phyloP scores from a whole-genome alignment of 2,329 filamentous ascomycete genomes.

The Exophiala spinifera region DNA sequence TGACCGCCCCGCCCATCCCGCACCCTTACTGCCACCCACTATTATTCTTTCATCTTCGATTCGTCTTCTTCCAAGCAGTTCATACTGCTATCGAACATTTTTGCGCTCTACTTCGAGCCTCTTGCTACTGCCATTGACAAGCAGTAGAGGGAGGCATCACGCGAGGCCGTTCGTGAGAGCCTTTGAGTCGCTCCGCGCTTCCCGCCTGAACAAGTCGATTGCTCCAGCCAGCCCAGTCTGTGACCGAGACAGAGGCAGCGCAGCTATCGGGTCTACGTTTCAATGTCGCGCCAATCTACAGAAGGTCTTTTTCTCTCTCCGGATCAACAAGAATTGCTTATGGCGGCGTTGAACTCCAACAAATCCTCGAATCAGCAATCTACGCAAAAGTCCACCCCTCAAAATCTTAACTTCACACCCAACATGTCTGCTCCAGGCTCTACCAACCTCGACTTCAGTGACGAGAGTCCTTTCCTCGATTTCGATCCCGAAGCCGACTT shows the following conservation, averaged over 20 bases:
- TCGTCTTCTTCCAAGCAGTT: neutral
- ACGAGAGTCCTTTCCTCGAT: conserved; percentile 80
- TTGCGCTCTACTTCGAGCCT: neutral
- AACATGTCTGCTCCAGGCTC: conserved; percentile 40
- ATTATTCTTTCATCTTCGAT: conserved; percentile 5
- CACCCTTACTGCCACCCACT: conserved; percentile 4
- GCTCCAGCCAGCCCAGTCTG: neutral
- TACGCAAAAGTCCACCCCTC: conserved; percentile 8
- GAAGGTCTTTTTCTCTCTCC: conserved; percentile 64
- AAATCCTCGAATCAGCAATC: conserved; percentile 32
- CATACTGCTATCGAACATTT: neutral
- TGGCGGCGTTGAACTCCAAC: conserved; percentile 74
- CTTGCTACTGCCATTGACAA: conserved; percentile 8
- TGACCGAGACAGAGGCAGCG: neutral
- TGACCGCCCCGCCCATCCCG: conserved; percentile 8
- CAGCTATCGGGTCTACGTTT: neutral
- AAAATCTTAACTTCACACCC: conserved; percentile 45
- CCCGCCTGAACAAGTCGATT: neutral
- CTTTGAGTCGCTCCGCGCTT: neutral
- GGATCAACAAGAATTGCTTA: conserved; percentile 72
- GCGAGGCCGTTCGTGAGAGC: neutral
- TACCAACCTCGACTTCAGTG: conserved; percentile 52
- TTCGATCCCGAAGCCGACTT: conserved; percentile 74
- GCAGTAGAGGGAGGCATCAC: conserved; percentile 8
- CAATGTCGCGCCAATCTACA: conserved; percentile 17